Conservation (phyloP, 306 rosid genomes). For the Gastrolobium villosum region DNA sequence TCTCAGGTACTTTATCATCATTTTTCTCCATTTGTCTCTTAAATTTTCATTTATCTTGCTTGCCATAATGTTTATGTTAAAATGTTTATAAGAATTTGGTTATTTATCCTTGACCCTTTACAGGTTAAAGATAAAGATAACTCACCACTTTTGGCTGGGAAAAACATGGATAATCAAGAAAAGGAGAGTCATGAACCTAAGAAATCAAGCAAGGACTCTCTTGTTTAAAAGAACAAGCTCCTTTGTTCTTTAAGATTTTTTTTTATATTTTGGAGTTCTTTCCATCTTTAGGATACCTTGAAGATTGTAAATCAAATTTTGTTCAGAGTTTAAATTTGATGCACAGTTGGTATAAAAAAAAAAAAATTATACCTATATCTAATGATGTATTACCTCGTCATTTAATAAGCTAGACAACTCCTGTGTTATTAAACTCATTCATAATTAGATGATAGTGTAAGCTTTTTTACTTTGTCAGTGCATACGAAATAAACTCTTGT, state of each 20-base stretch:
- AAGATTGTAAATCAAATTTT: slow-evolving; percentile 65
- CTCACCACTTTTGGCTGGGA: slow-evolving; percentile 69
- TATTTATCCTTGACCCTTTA: background rate
- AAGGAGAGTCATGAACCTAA: slow-evolving; percentile 76
- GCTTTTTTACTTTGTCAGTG: slow-evolving; percentile 7
- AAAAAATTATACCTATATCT: background rate
- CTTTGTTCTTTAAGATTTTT: slow-evolving; percentile 21
- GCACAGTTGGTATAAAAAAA: slow-evolving; percentile 23
- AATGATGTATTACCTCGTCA: background rate
- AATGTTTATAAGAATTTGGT: background rate
- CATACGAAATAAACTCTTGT: slow-evolving; percentile 22
- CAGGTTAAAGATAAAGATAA: slow-evolving; percentile 82
- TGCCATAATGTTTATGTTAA: background rate
- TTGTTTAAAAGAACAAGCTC: slow-evolving; percentile 61
- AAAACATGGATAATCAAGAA: slow-evolving; percentile 66
- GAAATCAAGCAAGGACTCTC: slow-evolving; percentile 81
- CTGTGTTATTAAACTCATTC: background rate
- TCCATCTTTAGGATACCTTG: slow-evolving; percentile 42
- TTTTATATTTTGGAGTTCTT: slow-evolving; percentile 41
- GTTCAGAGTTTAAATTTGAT: slow-evolving; percentile 11
- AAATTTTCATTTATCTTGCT: background rate
- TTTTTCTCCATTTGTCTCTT: background rate
- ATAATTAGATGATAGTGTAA: background rate
- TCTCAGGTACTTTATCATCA: slow-evolving; percentile 66
- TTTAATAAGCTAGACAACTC: background rate